A percentile compares a stretch with the other conserved stretches of the same genome.
Conservation (phyloP, 2,329 filamentous ascomycete genomes). For the Aspergillus luchuensis region DNA sequence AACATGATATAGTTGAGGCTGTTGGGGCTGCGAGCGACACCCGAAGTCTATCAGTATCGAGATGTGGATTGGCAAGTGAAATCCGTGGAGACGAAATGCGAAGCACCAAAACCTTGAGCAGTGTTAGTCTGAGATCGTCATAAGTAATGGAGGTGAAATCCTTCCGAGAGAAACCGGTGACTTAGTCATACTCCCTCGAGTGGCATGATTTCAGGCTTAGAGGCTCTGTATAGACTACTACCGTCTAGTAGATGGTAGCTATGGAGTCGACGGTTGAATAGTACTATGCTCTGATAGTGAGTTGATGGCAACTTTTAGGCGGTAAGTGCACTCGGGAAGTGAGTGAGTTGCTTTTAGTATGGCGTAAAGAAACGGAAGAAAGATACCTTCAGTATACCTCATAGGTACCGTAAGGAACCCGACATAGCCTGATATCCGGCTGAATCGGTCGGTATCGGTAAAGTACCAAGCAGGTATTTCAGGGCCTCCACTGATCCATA, state of each 20-base stretch:
- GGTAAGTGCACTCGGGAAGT: background rate
- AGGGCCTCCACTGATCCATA: constrained; percentile 23
- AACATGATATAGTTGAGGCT: background rate
- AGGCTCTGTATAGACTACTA: background rate
- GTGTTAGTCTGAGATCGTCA: background rate
- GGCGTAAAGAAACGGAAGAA: background rate
- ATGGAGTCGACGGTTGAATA: background rate
- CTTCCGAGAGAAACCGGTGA: background rate
- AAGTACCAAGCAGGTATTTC: constrained; percentile 1
- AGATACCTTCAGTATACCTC: background rate
- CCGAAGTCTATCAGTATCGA: background rate
- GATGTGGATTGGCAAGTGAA: background rate
- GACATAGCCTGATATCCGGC: background rate
- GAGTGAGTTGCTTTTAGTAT: background rate
- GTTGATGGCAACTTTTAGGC: background rate
- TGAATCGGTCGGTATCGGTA: background rate
- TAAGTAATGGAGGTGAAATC: background rate
- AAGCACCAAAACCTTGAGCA: background rate
- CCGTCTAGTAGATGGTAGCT: background rate
- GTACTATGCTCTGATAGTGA: background rate
- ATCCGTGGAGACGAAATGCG: background rate
- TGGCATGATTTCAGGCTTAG: constrained; percentile 3
- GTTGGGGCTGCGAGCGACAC: background rate
- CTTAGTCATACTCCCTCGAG: background rate
- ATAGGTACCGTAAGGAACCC: background rate